phyloP scores from a whole-genome alignment of 2,329 filamentous ascomycete species.

The Cordyceps fumosorosea region DNA sequence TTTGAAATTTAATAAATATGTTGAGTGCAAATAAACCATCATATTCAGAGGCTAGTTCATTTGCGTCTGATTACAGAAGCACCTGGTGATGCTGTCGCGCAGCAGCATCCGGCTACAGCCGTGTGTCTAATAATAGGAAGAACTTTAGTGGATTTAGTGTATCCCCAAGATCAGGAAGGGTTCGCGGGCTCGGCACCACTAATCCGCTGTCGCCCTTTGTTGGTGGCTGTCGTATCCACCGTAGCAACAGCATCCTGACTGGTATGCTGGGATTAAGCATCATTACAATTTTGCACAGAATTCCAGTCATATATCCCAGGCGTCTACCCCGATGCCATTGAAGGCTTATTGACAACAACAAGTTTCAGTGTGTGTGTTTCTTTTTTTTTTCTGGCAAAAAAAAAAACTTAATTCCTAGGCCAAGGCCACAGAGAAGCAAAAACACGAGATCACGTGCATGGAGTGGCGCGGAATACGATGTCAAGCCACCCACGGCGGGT shows the following conservation, averaged over 20 bases:
- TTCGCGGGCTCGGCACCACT: neutral
- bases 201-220: neutral
- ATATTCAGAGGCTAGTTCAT: neutral
- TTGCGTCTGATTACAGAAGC: neutral
- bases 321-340: neutral
- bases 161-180: neutral
- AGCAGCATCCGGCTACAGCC: neutral
- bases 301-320: neutral
- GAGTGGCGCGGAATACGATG: slow-evolving; percentile 3
- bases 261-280: neutral
- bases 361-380: neutral
- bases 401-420: neutral
- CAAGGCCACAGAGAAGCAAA: neutral
- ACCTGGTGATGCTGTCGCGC: neutral
- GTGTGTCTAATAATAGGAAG: slow-evolving; percentile 5
- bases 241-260: neutral
- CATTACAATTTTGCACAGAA: neutral
- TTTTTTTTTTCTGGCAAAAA: neutral
- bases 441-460: slow-evolving; percentile 15
- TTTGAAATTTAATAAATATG: neutral
- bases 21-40: neutral
- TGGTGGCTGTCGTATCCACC: neutral
- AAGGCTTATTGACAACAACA: neutral
- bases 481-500: neutral
- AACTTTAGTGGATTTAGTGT: neutral